Percentiles rank a stretch among this genome's conserved stretches.
phyloP scores from a whole-genome alignment of 169 alveolate genomes.

The Perkinsus chesapeaki region DNA sequence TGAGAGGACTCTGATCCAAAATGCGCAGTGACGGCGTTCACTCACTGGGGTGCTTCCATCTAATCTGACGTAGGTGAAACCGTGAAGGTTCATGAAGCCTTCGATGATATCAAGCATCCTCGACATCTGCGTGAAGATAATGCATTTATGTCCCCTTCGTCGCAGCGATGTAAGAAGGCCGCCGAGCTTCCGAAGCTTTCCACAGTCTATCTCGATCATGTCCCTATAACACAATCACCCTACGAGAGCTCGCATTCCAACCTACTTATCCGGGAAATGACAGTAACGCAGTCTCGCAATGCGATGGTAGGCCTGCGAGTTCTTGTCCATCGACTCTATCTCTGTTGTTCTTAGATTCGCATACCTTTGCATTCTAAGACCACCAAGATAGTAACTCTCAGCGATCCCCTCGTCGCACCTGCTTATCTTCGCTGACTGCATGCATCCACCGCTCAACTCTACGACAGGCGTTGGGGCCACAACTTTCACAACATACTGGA shows the following conservation, averaged over 20 bases:
- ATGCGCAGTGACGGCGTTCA: background rate
- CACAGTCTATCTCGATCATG: conserved; percentile 76
- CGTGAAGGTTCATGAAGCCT: conserved; percentile 82
- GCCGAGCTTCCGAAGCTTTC: conserved; percentile 69
- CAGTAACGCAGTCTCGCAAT: background rate
- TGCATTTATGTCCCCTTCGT: conserved; percentile 83
- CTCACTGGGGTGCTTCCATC: conserved; percentile 94
- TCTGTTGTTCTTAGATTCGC: too few relatives aligned
- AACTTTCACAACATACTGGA: background rate
- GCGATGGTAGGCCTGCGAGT: background rate
- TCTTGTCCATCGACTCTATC: background rate
- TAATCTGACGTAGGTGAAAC: conserved; percentile 89
- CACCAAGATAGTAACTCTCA: too few relatives aligned
- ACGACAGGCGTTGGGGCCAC: background rate
- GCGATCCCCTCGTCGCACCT: background rate
- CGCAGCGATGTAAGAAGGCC: conserved; percentile 72
- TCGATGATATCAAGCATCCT: conserved; percentile 95
- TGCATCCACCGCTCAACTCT: background rate
- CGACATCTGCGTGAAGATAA: conserved; percentile 93
- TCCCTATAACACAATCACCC: background rate
- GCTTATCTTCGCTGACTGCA: background rate
- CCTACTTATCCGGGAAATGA: background rate
- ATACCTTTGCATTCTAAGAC: too few relatives aligned
- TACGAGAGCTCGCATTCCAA: background rate
- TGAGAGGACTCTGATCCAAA: background rate